Conservation (phyloP, 768 basidiomycete genomes). For the Peribolospora baueri region DNA sequence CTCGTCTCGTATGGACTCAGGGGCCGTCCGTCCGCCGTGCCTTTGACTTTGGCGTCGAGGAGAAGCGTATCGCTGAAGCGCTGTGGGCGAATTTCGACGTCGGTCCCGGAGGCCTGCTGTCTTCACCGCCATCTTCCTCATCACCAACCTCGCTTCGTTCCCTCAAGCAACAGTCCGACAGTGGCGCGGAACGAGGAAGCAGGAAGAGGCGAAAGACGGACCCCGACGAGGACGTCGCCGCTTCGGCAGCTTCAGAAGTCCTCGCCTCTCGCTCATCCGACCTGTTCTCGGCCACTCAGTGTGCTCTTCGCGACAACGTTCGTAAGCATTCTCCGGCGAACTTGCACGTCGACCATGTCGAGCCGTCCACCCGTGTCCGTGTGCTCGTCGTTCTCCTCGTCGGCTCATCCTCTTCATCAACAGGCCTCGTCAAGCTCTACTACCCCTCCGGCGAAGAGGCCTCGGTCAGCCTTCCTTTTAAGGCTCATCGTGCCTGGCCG, state of each 20-base stretch:
- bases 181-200: background rate
- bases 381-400: background rate
- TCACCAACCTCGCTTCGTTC: background rate
- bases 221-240: background rate
- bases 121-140: constrained; percentile 1
- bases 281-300: no score
- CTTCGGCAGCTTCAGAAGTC: background rate
- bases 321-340: no score
- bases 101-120: background rate
- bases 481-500: background rate
- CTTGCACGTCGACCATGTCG: no score
- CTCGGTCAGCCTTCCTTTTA: background rate
- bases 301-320: no score
- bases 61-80: background rate
- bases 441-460: background rate
- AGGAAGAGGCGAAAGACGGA: background rate
- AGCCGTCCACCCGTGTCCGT: background rate
- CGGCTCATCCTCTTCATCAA: no score
- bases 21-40: background rate
- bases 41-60: background rate
- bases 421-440: background rate
- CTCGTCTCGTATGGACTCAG: constrained; percentile 1
- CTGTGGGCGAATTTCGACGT: background rate
- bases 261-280: background rate
- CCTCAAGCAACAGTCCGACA: background rate